Percentiles rank a stretch among this genome's conserved stretches.
Evolutionary conservation across 192 early-diverging fungal genomes (phyloP).

Genomic region (Spizellomyces punctatus): DNA sequence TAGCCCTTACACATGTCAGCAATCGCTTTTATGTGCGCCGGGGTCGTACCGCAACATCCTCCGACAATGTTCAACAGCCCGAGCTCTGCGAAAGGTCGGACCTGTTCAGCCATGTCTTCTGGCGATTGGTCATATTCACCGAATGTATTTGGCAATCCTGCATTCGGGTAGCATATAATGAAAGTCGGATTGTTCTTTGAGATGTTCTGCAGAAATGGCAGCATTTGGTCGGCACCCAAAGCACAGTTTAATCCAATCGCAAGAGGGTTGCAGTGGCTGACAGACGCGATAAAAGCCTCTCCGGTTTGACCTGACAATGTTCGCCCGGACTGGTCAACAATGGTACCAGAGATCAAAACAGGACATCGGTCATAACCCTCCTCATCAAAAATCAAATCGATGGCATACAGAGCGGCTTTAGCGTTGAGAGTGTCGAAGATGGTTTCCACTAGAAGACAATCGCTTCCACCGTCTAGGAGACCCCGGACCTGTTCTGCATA

Average conservation of each 20-base stretch:
- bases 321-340: conserved; percentile 95
- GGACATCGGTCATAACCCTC: conserved; percentile 62
- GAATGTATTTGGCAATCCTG: conserved; percentile 96
- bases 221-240: conserved; percentile 84
- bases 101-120: conserved; percentile 80
- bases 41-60: conserved; percentile 97
- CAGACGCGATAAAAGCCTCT: conserved; percentile 90
- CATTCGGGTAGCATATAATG: conserved; percentile 94
- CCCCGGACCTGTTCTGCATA: conserved; percentile 90
- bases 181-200: conserved; percentile 78
- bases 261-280: conserved; percentile 76
- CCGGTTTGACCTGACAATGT: conserved; percentile 97
- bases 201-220: conserved; percentile 92
- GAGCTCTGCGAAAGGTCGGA: conserved; percentile 85
- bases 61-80: conserved; percentile 95
- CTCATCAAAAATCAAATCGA: conserved; percentile 82
- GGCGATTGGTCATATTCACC: conserved; percentile 95
- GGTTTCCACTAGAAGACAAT: conserved; percentile 92
- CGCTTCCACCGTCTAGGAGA: conserved; percentile 91
- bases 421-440: conserved; percentile 98
- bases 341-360: conserved; percentile 71
- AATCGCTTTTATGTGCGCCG: conserved; percentile 87
- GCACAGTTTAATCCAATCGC: conserved; percentile 83
- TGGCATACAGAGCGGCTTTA: conserved; percentile 93
- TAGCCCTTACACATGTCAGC: conserved; percentile 75